These are phyloP conservation scores for Hypoxylon sp. DNA, from an alignment of 2,329 filamentous ascomycete genomes.

Conservation along the genomic window DNA sequence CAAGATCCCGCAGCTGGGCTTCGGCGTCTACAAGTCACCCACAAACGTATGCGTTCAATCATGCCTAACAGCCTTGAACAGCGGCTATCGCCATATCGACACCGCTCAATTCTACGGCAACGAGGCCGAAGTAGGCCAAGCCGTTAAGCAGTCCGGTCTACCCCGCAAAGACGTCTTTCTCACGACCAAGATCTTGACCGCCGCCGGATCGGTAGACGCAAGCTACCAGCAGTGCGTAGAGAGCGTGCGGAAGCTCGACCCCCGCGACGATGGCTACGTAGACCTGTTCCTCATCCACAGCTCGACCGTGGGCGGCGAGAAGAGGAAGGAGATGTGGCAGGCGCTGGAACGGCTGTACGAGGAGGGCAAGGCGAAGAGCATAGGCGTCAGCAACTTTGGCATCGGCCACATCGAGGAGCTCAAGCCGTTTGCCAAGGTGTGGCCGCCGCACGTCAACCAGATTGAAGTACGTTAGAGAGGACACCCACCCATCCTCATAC, in stretches of 20 bases:
- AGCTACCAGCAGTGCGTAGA: conserved; percentile 70
- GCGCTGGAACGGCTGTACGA: conserved; percentile 71
- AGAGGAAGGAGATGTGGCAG: conserved; percentile 72
- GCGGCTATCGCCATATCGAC: conserved; percentile 73
- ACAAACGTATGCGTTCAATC: conserved; percentile 66
- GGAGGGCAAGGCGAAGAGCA: conserved; percentile 71
- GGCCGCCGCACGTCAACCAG: conserved; percentile 72
- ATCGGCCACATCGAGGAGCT: conserved; percentile 76
- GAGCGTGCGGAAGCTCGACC: conserved; percentile 72
- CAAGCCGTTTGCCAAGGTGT: conserved; percentile 71
- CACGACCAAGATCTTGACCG: conserved; percentile 75
- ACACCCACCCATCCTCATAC: background rate
- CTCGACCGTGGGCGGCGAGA: conserved; percentile 65
- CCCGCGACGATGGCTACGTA: conserved; percentile 68
- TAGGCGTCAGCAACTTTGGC: conserved; percentile 75
- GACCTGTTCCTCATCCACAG: conserved; percentile 76
- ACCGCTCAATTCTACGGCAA: conserved; percentile 74
- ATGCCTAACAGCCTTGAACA: conserved; percentile 66
- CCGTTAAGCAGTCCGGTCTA: conserved; percentile 67
- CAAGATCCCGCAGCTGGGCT: conserved; percentile 74
- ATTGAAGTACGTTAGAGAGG: conserved; percentile 67
- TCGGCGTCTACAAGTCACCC: conserved; percentile 75
- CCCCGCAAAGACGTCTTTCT: conserved; percentile 69
- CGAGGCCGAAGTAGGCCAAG: conserved; percentile 73
- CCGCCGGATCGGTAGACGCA: conserved; percentile 64